Evolutionary conservation across 768 basidiomycete genomes (phyloP).

Genomic region (Tricholoma terreum): DNA sequence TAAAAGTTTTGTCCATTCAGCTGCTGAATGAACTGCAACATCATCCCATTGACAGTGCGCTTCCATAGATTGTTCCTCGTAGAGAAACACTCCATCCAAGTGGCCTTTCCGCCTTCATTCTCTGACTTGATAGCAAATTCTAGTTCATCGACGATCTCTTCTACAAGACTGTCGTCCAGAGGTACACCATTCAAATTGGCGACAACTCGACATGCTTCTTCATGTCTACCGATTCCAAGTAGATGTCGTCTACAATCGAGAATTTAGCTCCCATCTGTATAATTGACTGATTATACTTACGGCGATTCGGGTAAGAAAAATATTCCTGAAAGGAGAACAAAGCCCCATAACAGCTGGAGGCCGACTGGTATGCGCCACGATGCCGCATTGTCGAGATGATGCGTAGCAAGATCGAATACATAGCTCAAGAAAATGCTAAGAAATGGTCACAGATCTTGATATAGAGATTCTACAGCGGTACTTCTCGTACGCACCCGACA

Average conservation of each 20-base stretch:
- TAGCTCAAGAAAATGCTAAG: slow-evolving; percentile 70
- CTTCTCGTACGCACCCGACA: slow-evolving; percentile 44
- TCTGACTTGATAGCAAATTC: slow-evolving; percentile 63
- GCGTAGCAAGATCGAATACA: slow-evolving; percentile 65
- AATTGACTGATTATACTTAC: slow-evolving; percentile 34
- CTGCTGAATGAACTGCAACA: slow-evolving; percentile 80
- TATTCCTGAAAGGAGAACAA: slow-evolving; percentile 63
- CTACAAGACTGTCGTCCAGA: slow-evolving; percentile 53
- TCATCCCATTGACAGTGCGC: slow-evolving; percentile 77
- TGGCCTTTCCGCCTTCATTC: slow-evolving; percentile 78
- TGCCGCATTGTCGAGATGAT: slow-evolving; percentile 50
- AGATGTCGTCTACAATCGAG: slow-evolving; percentile 55
- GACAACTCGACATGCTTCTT: slow-evolving; percentile 60
- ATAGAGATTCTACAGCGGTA: background rate
- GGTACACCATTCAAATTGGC: slow-evolving; percentile 65
- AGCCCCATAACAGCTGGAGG: slow-evolving; percentile 68
- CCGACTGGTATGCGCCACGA: slow-evolving; percentile 79
- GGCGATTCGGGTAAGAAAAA: slow-evolving; percentile 80
- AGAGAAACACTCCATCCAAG: slow-evolving; percentile 78
- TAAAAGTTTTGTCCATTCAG: slow-evolving; percentile 82
- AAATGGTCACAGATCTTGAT: background rate
- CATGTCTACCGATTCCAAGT: slow-evolving; percentile 51
- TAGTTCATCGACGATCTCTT: slow-evolving; percentile 62
- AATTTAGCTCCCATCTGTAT: background rate
- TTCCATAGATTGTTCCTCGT: slow-evolving; percentile 65